Percentiles rank a stretch among this genome's conserved stretches.
phyloP scores from a whole-genome alignment of 169 alveolate genomes.

The Babesia bovis region DNA sequence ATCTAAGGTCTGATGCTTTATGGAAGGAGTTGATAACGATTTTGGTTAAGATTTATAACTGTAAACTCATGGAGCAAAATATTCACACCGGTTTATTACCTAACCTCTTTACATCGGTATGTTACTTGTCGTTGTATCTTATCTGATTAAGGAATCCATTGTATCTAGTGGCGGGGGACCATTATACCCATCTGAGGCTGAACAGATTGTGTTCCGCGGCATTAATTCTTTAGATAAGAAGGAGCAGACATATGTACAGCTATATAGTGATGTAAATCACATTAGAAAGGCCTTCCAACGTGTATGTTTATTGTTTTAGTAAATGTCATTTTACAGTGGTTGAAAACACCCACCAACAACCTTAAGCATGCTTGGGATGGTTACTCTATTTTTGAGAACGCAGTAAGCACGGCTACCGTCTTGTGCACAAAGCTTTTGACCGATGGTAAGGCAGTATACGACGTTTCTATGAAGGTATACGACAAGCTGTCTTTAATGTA shows the following conservation, averaged over 20 bases:
- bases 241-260: slow-evolving; percentile 41
- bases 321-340: slow-evolving; percentile 50
- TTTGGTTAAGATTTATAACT: slow-evolving; percentile 73
- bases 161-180: slow-evolving; percentile 25
- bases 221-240: slow-evolving; percentile 28
- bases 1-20: slow-evolving; percentile 70
- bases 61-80: slow-evolving; percentile 58
- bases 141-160: slow-evolving; percentile 9
- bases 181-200: slow-evolving; percentile 66
- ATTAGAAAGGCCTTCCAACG: slow-evolving; percentile 59
- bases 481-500: slow-evolving; percentile 50
- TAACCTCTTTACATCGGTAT: slow-evolving; percentile 67
- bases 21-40: slow-evolving; percentile 72
- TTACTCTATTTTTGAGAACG: slow-evolving; percentile 63
- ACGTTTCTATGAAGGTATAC: slow-evolving; percentile 20
- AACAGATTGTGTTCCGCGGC: slow-evolving; percentile 67
- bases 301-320: background rate
- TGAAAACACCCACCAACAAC: slow-evolving; percentile 71
- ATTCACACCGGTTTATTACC: slow-evolving; percentile 66
- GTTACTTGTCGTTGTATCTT: background rate
- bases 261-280: slow-evolving; percentile 57
- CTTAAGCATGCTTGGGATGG: slow-evolving; percentile 74
- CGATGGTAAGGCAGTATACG: slow-evolving; percentile 31
- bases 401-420: slow-evolving; percentile 32
- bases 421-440: slow-evolving; percentile 50